phyloP scores from a whole-genome alignment of 768 basidiomycete genomes.

The Trametes cingulata region DNA sequence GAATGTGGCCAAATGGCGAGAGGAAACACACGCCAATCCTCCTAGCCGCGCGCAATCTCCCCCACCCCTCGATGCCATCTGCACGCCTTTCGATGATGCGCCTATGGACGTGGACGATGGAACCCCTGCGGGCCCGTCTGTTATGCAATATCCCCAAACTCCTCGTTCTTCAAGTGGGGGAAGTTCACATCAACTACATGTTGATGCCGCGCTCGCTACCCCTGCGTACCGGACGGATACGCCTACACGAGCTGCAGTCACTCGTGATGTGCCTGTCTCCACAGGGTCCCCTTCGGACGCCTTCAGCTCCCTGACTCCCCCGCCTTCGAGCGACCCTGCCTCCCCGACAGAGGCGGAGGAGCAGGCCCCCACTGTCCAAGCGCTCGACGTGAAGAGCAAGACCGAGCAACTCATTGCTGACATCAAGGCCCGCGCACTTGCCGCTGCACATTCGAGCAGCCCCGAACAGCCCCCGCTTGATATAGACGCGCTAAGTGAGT shows the following conservation, averaged over 20 bases:
- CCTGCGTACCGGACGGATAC: not conserved
- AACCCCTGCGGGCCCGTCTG: not conserved
- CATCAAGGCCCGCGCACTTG: constrained; percentile 59
- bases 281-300: not conserved
- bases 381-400: constrained; percentile 41
- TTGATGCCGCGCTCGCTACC: not conserved
- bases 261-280: not conserved
- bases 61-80: not conserved
- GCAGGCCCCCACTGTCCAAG: constrained; percentile 30
- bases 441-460: constrained; percentile 47
- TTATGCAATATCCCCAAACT: constrained; percentile 8
- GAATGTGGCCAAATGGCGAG: constrained; percentile 45
- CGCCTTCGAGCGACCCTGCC: constrained; percentile 21
- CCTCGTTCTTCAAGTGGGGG: constrained; percentile 31
- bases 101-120: constrained; percentile 26
- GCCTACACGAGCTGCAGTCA: not conserved
- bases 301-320: constrained; percentile 31
- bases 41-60: constrained; percentile 7
- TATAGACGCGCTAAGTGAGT: constrained; percentile 47
- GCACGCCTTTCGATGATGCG: not conserved
- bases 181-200: constrained; percentile 5
- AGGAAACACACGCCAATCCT: constrained; percentile 9
- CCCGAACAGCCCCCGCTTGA: constrained; percentile 37
- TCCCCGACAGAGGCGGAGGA: constrained; percentile 27
- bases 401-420: constrained; percentile 60